Base-by-base conservation (phyloP, 495 filamentous ascomycete species). In the Aspergillus cavernicola region DNA sequence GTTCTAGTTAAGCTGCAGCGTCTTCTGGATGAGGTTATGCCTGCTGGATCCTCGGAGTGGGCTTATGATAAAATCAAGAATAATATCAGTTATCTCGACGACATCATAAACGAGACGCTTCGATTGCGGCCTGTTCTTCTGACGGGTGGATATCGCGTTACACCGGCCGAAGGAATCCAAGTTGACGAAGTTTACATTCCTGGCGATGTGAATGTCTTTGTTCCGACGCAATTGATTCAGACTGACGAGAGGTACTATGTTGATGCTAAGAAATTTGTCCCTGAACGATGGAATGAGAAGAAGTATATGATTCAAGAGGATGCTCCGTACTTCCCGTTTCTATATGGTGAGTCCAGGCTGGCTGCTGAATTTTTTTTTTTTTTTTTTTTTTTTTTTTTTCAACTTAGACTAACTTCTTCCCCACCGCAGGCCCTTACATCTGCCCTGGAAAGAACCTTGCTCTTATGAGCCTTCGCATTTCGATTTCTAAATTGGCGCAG, bases 241-340 rank as follows among this genome's bases (percentile, higher is more conserved):
- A 67, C 66, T 12, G 64, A 68, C 53, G 61, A 65, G 48, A 43
- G 46, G 38, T 69, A 64, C 24, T 77, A 67, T 55, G 56, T 65
- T 19, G 16, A 57, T 2, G 59, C 70, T 0, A 49, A 67, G 6
- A 64, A 72, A 1, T 84, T 79, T 53, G 61, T 83, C 35, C 82
- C 82, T 0, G 80, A 84, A 58, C 71, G 83, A 20, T 85, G 80
- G 79, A 45, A 63, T 32, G 70, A 72, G 11, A 57, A 56, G 37
- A 49, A 58, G 18, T 66, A 65, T 0, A 76, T 82, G 20, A 61
- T 81, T 39, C 64, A 77, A 2, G 63, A 80, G 39, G 71, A 64
- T 40, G 56, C 59, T 6, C 79, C 75, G 0, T 84, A 77, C 47
- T 53, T 66, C 0, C 82, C 81, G 0, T 85, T 84, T 58, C 66